phyloP scores from a whole-genome alignment of 108 stramenopile genomes.

The Heterococcus sp. region DNA sequence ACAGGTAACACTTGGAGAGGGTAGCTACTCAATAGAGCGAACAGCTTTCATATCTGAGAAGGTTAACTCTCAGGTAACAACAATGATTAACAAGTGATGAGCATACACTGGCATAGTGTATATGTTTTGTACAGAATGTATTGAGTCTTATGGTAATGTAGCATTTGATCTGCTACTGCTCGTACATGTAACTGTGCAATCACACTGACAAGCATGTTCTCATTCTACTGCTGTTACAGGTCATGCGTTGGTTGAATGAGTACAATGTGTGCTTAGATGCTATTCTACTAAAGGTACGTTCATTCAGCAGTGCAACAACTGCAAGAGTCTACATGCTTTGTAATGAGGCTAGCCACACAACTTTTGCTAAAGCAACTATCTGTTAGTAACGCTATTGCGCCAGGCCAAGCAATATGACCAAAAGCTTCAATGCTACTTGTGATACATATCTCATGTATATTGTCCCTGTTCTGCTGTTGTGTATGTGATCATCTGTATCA shows the following conservation, averaged over 20 bases:
- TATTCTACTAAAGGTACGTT: constrained; percentile 68
- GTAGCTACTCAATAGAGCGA: constrained; percentile 53
- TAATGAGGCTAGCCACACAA: neutral
- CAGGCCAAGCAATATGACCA: neutral
- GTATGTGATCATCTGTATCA: neutral
- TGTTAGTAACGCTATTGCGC: neutral
- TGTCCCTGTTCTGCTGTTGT: neutral
- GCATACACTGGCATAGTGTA: too few relatives aligned
- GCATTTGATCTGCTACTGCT: too few relatives aligned
- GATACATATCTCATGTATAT: neutral
- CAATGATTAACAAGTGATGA: too few relatives aligned
- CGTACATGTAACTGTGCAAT: too few relatives aligned
- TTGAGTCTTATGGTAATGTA: too few relatives aligned
- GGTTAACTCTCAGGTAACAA: constrained; percentile 25
- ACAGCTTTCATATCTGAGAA: constrained; percentile 53
- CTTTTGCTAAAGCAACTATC: neutral
- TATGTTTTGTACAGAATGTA: too few relatives aligned
- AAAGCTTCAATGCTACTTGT: neutral
- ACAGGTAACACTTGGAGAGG: constrained; percentile 23
- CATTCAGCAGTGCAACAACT: neutral
- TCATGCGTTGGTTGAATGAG: constrained; percentile 71
- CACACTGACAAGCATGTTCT: neutral
- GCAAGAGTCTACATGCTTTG: neutral
- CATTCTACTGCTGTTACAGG: neutral
- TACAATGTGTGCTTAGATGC: constrained; percentile 81